Base-by-base conservation (phyloP, 2,329 filamentous ascomycete species). In the Scedosporium dehoogii region DNA sequence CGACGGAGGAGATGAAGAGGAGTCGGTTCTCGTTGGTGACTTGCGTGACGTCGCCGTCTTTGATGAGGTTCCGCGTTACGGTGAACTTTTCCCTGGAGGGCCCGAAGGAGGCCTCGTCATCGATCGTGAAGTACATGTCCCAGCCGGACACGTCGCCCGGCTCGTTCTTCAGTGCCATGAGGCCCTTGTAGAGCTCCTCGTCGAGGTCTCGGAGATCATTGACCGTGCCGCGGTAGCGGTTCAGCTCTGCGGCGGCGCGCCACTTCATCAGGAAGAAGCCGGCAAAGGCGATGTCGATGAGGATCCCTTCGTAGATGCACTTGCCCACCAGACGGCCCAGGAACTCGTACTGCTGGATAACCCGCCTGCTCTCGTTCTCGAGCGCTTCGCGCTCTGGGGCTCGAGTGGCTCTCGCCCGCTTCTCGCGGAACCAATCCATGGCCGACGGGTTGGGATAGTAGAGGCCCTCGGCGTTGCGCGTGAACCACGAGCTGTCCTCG, bases 191-290 rank as follows among this genome's bases (percentile, higher is more conserved):
- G 0, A 99, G 81, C 42, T 86, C 88, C 71, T 94, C 89, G 69
- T 99, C 94, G 64, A 97, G 85, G 70, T 97, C 93, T 65, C 91
- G 86, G 29, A 99, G 79, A 70, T 99, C 94, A 72, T 99, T 97
- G 69, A 99, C 83, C 67, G 90, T 96, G n/a, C 92, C 89, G 60
- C 92, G 89, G 75, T 96, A 96, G 7, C 59, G 48, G 46, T 61
- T 61, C 59, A 55, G 48, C n/a, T 55, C 59, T 14, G 46, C 38
- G 3, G 56, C 42, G 41, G 85, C 86, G 41, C 76, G 77, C 94
- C 94, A 99, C 72, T 97, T 97, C 64, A 96, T 83, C 6, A 99
- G 82, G 76, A 99, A 99, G 77, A 99, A 99, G 0, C 90, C 88
- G 1, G 93, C 92, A 77, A 99, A 99, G 59, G 86, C 86, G 64